Conservation (phyloP, 1,284 basidiomycete genomes). For the Crucibulum cyathiforme region DNA sequence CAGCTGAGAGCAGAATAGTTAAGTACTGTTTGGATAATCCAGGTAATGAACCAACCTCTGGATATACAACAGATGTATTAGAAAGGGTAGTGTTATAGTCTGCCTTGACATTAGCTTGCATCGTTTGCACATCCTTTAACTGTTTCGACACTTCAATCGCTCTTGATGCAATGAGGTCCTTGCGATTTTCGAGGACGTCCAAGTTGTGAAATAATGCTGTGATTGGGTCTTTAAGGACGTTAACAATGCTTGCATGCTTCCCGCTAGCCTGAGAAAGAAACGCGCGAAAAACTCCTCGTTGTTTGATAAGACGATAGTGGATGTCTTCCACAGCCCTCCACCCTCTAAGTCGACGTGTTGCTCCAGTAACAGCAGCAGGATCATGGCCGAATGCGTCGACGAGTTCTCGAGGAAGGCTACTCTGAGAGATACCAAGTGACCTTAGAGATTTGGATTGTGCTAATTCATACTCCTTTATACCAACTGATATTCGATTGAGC, state of each 20-base stretch:
- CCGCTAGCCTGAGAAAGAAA: constrained; percentile 47
- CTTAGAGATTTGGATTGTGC: constrained; percentile 57
- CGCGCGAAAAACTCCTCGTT: constrained; percentile 58
- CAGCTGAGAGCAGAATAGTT: constrained; percentile 46
- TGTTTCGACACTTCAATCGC: constrained; percentile 54
- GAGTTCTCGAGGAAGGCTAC: constrained; percentile 63
- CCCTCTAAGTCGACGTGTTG: constrained; percentile 59
- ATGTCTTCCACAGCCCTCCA: constrained; percentile 79
- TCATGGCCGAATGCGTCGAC: constrained; percentile 77
- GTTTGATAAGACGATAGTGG: constrained; percentile 60
- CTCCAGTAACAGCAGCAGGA: constrained; percentile 70
- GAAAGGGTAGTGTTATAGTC: constrained; percentile 70
- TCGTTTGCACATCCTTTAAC: constrained; percentile 56
- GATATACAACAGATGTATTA: constrained; percentile 77
- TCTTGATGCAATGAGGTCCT: constrained; percentile 47
- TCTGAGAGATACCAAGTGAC: constrained; percentile 52
- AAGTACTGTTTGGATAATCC: constrained; percentile 1
- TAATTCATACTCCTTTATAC: constrained; percentile 67
- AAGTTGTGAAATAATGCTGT: constrained; percentile 52
- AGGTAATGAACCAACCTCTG: constrained; percentile 56
- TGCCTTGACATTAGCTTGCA: constrained; percentile 62
- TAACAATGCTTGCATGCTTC: constrained; percentile 34
- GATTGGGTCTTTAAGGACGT: constrained; percentile 62
- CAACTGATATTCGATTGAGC: constrained; percentile 65
- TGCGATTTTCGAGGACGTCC: constrained; percentile 50